Evolutionary conservation across 73 alveolate species (phyloP).

Genomic region (Durusdinium trenchii): DNA sequence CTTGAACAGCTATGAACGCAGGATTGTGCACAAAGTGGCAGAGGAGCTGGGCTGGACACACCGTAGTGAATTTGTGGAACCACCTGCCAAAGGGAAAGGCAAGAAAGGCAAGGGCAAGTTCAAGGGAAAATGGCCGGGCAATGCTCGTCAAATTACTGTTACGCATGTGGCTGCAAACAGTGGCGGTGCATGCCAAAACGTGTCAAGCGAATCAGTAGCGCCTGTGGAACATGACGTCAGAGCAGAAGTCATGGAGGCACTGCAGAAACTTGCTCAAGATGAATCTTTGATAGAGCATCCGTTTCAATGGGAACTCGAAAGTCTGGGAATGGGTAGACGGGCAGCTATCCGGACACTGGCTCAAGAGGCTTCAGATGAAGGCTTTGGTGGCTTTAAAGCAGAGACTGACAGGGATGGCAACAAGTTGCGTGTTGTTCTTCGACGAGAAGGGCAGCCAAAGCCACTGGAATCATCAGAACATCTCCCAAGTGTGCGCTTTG

Average conservation of each 20-base stretch:
- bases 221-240: background rate
- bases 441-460: background rate
- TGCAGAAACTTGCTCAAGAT: background rate
- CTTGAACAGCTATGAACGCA: background rate
- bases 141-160: constrained; percentile 16
- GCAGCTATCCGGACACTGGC: background rate
- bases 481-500: constrained; percentile 10
- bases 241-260: constrained; percentile 23
- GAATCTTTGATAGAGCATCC: constrained; percentile 25
- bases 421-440: constrained; percentile 37
- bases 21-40: constrained; percentile 64
- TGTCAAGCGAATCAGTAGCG: background rate
- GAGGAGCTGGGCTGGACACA: constrained; percentile 43
- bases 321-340: constrained; percentile 25
- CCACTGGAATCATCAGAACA: background rate
- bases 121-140: background rate
- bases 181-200: too few species aligned
- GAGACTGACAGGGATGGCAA: constrained; percentile 55
- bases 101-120: constrained; percentile 34
- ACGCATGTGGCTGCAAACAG: background rate
- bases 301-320: constrained; percentile 20
- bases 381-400: background rate
- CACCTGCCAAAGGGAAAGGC: constrained; percentile 39
- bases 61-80: background rate
- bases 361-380: background rate